phyloP scores from a whole-genome alignment of 148 eudicot genomes.

The Rhododendron williamsianum region DNA sequence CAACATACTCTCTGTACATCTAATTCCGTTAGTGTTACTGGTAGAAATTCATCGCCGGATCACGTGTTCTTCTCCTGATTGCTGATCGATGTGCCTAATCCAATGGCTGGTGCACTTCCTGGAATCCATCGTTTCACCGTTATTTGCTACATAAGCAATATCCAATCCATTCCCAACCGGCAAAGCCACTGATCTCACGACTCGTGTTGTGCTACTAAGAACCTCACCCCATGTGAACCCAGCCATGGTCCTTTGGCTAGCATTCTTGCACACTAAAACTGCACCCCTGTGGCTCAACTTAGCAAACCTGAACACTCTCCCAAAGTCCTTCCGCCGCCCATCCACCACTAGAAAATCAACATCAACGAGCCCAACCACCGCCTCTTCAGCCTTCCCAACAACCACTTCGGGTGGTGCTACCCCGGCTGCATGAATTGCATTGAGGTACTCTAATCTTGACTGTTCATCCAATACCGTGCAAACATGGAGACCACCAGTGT shows the following conservation, averaged over 20 bases:
- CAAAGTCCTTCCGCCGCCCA: constrained; percentile 23
- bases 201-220: constrained; percentile 11
- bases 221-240: constrained; percentile 32
- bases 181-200: constrained; percentile 28
- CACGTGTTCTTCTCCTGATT: constrained; percentile 43
- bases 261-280: constrained; percentile 32
- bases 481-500: constrained; percentile 35
- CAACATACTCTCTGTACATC: background rate
- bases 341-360: constrained; percentile 45
- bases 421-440: constrained; percentile 20
- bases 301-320: constrained; percentile 23
- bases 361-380: constrained; percentile 18
- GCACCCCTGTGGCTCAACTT: constrained; percentile 37
- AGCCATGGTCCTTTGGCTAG: constrained; percentile 2
- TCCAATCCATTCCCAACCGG: constrained; percentile 43
- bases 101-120: constrained; percentile 16
- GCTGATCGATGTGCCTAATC: constrained; percentile 33
- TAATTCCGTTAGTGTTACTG: no score
- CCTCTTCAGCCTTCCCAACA: constrained; percentile 33
- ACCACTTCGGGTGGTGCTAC: constrained; percentile 26
- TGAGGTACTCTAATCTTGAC: constrained; percentile 16
- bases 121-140: background rate
- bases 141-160: constrained; percentile 31
- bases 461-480: constrained; percentile 32
- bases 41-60: constrained; percentile 19